phyloP scores from a whole-genome alignment of 306 rosid species.

The Rosa multiflora region DNA sequence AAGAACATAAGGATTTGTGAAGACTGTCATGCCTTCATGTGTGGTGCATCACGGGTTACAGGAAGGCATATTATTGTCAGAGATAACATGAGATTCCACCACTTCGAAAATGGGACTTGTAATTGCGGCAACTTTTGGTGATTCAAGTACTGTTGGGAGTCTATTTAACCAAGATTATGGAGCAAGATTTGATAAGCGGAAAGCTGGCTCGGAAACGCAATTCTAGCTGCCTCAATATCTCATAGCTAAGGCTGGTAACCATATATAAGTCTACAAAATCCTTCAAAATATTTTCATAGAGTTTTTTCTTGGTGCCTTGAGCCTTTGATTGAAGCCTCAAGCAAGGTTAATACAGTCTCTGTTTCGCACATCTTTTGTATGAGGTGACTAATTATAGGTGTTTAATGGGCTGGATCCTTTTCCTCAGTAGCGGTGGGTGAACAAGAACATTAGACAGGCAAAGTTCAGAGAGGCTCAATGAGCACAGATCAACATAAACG shows the following conservation, averaged over 20 bases:
- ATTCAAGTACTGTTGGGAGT: slow-evolving; percentile 13
- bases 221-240: not conserved
- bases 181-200: not conserved
- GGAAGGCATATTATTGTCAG: slow-evolving; percentile 74
- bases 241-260: not conserved
- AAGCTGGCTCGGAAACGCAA: not conserved
- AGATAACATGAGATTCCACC: slow-evolving; percentile 79
- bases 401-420: too few relatives aligned
- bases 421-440: too few relatives aligned
- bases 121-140: slow-evolving; percentile 82
- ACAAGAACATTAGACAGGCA: not conserved
- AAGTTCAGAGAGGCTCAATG: not conserved
- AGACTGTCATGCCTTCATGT: slow-evolving; percentile 74
- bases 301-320: not conserved
- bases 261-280: not conserved
- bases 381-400: not conserved
- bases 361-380: not conserved
- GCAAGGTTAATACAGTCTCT: not conserved
- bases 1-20: too few relatives aligned
- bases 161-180: not conserved
- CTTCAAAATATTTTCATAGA: not conserved
- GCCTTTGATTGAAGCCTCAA: not conserved
- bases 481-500: not conserved
- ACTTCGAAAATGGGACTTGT: slow-evolving; percentile 64
- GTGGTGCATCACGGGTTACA: slow-evolving; percentile 54